Evolutionary conservation across 1,284 basidiomycete genomes (phyloP).

Genomic region (Fomitopsis pinicola): DNA sequence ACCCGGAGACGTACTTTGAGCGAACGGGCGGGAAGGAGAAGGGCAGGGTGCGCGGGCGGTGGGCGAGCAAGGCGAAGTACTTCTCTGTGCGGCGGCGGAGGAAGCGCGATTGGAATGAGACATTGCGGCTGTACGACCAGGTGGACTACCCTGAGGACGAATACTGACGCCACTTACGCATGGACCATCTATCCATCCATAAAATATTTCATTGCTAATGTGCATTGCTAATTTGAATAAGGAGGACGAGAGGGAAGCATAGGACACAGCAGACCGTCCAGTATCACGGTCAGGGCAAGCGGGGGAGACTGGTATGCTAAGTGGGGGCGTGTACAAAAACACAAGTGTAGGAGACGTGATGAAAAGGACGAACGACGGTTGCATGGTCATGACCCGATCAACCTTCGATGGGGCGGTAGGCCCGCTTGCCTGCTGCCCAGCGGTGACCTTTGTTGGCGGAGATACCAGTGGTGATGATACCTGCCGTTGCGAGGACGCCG

Average conservation of each 20-base stretch:
- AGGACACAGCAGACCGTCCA: background rate
- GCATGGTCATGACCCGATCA: slow-evolving; percentile 6
- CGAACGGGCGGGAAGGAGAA: slow-evolving; percentile 57
- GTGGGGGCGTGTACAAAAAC: background rate
- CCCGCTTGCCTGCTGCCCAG: slow-evolving; percentile 75
- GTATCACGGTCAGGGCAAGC: background rate
- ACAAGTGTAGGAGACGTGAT: background rate
- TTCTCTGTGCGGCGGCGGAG: slow-evolving; percentile 74
- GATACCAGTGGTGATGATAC: slow-evolving; percentile 58
- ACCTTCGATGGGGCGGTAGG: slow-evolving; percentile 49
- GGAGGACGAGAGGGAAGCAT: background rate
- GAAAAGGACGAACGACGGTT: background rate
- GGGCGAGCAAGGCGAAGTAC: slow-evolving; percentile 69
- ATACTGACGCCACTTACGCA: slow-evolving; percentile 8
- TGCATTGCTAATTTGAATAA: background rate
- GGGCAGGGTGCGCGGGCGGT: slow-evolving; percentile 57
- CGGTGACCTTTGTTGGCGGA: slow-evolving; percentile 62
- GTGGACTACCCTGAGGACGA: slow-evolving; percentile 65
- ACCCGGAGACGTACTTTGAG: slow-evolving; percentile 64
- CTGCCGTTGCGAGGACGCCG: slow-evolving; percentile 46
- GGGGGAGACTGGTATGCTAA: background rate
- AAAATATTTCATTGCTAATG: background rate
- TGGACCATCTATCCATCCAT: background rate
- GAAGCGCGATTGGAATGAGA: slow-evolving; percentile 88
- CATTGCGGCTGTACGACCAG: slow-evolving; percentile 71